A percentile compares a stretch with the other conserved stretches of the same genome.
Conservation (phyloP, 2,329 filamentous ascomycete genomes). For the Coleophoma cylindrospora region DNA sequence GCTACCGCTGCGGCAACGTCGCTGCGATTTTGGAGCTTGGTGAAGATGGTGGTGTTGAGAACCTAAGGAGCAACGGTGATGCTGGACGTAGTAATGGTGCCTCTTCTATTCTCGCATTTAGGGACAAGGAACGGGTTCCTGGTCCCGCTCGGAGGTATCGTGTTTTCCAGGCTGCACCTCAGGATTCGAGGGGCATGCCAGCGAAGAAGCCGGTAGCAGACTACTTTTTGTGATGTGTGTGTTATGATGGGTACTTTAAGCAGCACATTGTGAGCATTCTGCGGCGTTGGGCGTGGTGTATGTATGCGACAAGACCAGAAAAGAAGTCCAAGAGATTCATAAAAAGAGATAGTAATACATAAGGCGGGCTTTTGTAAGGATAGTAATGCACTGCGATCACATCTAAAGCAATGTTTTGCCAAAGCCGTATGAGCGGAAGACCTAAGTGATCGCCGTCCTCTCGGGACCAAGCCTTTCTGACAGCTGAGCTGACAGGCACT, state of each 20-base stretch:
- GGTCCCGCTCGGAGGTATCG: conserved; percentile 87
- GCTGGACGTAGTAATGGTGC: conserved; percentile 48
- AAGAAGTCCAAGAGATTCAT: no score
- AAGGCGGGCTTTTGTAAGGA: no score
- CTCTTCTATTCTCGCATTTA: conserved; percentile 34
- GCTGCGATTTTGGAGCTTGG: conserved; percentile 90
- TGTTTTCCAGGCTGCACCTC: conserved; percentile 93
- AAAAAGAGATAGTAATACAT: no score
- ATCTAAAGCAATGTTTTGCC: no score
- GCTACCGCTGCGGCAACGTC: conserved; percentile 87
- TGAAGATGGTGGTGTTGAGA: conserved; percentile 64
- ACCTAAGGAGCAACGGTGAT: conserved; percentile 28
- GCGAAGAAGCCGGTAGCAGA: conserved; percentile 97
- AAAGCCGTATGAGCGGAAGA: no score
- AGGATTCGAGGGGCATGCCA: conserved; percentile 95
- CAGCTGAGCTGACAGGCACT: no score
- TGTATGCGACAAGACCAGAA: no score
- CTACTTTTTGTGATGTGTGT: conserved; percentile 68
- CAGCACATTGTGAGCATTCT: no score
- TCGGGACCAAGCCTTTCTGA: no score
- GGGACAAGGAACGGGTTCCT: conserved; percentile 44
- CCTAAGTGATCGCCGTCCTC: no score
- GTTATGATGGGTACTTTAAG: conserved; percentile 39
- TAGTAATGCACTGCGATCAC: no score
- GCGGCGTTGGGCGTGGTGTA: no score